These are phyloP conservation scores for Cryptosporidium baileyi DNA, from an alignment of 169 alveolate genomes.

Conservation along the genomic window DNA sequence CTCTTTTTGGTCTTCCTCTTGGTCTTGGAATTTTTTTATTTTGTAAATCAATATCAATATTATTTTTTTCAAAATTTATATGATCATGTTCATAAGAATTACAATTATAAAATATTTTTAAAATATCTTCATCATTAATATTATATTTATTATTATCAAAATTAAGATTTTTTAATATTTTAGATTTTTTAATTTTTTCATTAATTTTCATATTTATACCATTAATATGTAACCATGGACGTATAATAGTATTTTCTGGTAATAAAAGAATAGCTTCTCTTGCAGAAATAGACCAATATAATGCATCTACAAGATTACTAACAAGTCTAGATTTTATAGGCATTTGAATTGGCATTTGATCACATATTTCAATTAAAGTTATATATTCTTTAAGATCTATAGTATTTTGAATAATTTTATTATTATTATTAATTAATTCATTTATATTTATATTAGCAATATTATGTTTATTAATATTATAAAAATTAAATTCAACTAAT, in stretches of 20 bases:
- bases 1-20: constrained; percentile 69
- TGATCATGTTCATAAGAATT: constrained; percentile 3
- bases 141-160: neutral
- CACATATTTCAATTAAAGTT: constrained; percentile 43
- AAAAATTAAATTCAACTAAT: neutral
- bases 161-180: neutral
- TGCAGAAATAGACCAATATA: constrained; percentile 31
- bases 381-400: neutral
- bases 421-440: neutral
- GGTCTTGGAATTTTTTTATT: constrained; percentile 54
- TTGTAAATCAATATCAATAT: neutral
- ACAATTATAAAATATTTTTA: neutral
- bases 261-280: constrained; percentile 58
- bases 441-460: neutral
- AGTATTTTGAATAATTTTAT: neutral
- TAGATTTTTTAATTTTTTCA: neutral
- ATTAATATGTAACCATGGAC: constrained; percentile 49
- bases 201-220: constrained; percentile 10
- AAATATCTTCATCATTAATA: neutral
- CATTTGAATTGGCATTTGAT: constrained; percentile 47
- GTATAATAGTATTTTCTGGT: constrained; percentile 50
- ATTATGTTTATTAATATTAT: neutral
- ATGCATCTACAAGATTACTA: neutral
- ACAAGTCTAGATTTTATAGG: constrained; percentile 61
- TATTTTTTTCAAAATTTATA: neutral